Evolutionary conservation across 1,139 yeast genomes (phyloP).

Genomic region (Fermentozyma sake): DNA sequence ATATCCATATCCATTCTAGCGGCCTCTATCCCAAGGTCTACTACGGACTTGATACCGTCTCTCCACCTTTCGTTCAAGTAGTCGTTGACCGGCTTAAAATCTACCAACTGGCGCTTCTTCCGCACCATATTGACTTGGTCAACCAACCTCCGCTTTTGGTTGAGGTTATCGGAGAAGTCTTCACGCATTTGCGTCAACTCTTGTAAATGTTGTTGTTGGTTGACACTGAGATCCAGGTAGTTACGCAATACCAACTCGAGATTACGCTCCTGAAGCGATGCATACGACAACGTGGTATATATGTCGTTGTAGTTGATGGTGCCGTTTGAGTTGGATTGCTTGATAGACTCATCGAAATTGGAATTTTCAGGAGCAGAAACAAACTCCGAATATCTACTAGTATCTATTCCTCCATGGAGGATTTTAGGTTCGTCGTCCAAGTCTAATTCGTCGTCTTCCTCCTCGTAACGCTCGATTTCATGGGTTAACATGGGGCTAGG

Average conservation of each 20-base stretch:
- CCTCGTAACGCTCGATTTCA: conserved; percentile 30
- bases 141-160: conserved; percentile 25
- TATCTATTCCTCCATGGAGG: conserved; percentile 24
- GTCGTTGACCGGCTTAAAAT: conserved; percentile 31
- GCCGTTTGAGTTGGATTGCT: conserved; percentile 7
- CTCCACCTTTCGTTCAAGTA: conserved; percentile 36
- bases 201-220: conserved; percentile 17
- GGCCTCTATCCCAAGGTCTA: conserved; percentile 33
- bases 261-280: conserved; percentile 27
- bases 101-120: conserved; percentile 30
- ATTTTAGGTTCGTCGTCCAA: conserved; percentile 13
- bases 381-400: conserved; percentile 24
- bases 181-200: conserved; percentile 16
- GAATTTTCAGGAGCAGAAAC: conserved; percentile 1
- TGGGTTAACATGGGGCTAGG: conserved; percentile 16
- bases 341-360: too few relatives aligned
- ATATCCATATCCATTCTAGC: conserved; percentile 15
- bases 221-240: conserved; percentile 13
- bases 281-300: conserved; percentile 30
- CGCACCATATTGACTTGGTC: conserved; percentile 28
- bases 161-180: conserved; percentile 12
- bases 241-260: conserved; percentile 20
- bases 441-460: conserved; percentile 21
- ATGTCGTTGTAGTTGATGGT: conserved; percentile 17
- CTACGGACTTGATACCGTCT: conserved; percentile 33